These are phyloP conservation scores for Yueomyces sp. DNA, from an alignment of 805 yeast species.

Conservation along the genomic window DNA sequence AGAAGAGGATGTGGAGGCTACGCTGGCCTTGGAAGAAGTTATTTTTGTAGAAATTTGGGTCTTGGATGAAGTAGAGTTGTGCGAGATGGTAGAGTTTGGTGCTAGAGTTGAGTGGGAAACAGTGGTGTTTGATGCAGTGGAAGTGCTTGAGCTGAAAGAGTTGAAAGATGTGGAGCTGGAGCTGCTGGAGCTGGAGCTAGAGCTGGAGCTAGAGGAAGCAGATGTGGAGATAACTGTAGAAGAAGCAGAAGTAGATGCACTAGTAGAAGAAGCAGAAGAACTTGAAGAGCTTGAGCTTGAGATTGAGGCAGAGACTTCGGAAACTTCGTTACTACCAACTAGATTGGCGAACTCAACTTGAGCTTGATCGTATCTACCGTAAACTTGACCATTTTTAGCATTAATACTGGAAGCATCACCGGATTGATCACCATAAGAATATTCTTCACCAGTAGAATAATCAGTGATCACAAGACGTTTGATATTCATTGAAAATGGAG, in stretches of 20 bases:
- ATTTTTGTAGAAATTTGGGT: too few relatives aligned
- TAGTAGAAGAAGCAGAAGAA: constrained; percentile 4
- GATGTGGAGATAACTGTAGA: constrained; percentile 1
- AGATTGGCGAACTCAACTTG: constrained; percentile 27
- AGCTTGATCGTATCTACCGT: constrained; percentile 44
- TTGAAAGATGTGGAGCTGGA: too few relatives aligned
- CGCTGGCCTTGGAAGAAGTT: too few relatives aligned
- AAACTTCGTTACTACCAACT: constrained; percentile 13
- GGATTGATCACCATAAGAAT: constrained; percentile 38
- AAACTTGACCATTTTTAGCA: constrained; percentile 43
- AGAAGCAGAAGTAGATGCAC: constrained; percentile 3
- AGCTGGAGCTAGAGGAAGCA: constrained; percentile 2
- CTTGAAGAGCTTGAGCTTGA: constrained; percentile 5
- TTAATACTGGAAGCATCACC: constrained; percentile 51
- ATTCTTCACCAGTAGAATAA: constrained; percentile 51
- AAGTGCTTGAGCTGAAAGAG: too few relatives aligned
- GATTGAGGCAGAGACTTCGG: constrained; percentile 6
- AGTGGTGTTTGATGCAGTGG: too few relatives aligned
- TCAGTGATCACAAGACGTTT: constrained; percentile 49
- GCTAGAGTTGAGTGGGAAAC: too few relatives aligned
- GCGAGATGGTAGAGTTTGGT: too few relatives aligned
- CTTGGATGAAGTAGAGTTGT: too few relatives aligned
- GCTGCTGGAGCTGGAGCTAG: neutral
- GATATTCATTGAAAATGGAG: constrained; percentile 58
- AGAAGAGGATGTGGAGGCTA: too few relatives aligned